Evolutionary conservation across 1,284 basidiomycete species (phyloP).

Genomic region (Cutaneotrichosporon dermatis): DNA sequence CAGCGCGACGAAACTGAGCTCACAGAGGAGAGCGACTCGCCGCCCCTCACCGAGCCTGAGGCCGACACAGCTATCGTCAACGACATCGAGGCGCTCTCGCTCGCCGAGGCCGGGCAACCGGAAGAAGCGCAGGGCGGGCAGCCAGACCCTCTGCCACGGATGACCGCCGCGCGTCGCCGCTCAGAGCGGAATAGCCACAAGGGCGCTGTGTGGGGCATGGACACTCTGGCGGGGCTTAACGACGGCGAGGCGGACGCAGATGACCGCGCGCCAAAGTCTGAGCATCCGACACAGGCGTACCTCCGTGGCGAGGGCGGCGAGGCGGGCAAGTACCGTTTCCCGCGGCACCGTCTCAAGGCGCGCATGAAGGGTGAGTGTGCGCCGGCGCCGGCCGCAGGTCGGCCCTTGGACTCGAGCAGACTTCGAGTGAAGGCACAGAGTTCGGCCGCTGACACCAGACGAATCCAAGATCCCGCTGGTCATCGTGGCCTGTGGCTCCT

Average conservation of each 20-base stretch:
- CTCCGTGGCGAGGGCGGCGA: constrained; percentile 28
- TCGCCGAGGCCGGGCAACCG: background rate
- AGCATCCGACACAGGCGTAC: constrained; percentile 40
- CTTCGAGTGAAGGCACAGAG: no score
- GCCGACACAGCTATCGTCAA: background rate
- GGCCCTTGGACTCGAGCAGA: no score
- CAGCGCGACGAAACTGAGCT: constrained; percentile 1
- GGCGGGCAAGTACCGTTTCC: constrained; percentile 43
- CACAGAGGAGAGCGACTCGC: constrained; percentile 20
- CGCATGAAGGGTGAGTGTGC: constrained; percentile 48
- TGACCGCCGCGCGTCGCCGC: constrained; percentile 1
- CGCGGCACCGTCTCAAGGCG: constrained; percentile 46
- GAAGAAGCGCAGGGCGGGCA: no score
- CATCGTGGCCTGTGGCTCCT: constrained; percentile 56
- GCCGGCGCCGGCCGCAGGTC: no score
- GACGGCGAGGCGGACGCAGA: constrained; percentile 50
- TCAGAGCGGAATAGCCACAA: constrained; percentile 6
- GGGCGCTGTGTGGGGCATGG: constrained; percentile 5
- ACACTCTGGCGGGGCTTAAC: constrained; percentile 36
- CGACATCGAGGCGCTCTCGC: background rate
- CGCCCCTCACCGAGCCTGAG: constrained; percentile 31
- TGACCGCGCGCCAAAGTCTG: constrained; percentile 35
- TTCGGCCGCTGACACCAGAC: constrained; percentile 31
- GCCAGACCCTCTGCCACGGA: no score
- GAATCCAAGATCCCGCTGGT: constrained; percentile 51